These are phyloP conservation scores for Chlamydomonas incerta DNA, from an alignment of 139 green algal genomes.

Conservation along the genomic window DNA sequence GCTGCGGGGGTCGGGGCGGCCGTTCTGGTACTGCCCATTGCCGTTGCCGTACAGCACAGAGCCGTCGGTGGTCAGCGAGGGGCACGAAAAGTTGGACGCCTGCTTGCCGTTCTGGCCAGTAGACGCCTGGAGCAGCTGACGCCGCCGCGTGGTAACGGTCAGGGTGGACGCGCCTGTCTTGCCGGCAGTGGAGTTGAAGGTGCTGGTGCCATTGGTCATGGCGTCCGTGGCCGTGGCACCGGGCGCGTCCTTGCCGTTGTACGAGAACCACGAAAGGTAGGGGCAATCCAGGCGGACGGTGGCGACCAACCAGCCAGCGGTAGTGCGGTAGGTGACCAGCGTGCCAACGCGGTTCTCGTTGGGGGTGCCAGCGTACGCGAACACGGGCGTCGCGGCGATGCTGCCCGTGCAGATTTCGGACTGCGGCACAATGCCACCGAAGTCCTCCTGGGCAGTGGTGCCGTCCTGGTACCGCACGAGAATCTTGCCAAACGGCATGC, in stretches of 20 bases:
- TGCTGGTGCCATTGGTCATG: not conserved
- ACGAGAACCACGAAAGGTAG: constrained; percentile 23
- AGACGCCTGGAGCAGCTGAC: not conserved
- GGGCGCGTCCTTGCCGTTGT: constrained; percentile 1
- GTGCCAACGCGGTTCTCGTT: constrained; percentile 25
- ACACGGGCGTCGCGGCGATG: constrained; percentile 7
- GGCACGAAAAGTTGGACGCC: no score
- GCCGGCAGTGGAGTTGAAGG: not conserved
- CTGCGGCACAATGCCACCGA: constrained; percentile 24
- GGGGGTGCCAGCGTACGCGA: not conserved
- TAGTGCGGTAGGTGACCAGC: constrained; percentile 22
- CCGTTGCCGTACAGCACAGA: constrained; percentile 3
- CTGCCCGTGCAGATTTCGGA: constrained; percentile 13
- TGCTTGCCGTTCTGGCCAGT: not conserved
- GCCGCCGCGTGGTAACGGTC: not conserved
- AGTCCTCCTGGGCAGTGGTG: no score
- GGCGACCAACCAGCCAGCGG: constrained; percentile 3
- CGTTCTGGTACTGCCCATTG: constrained; percentile 42
- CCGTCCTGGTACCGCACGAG: no score
- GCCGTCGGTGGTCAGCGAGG: constrained; percentile 28
- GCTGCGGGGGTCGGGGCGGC: constrained; percentile 5
- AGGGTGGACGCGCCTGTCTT: no score
- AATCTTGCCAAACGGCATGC: not conserved
- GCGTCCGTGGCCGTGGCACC: no score
- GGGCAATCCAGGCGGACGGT: constrained; percentile 44